phyloP scores from a whole-genome alignment of 805 yeast genomes.

The Yarrowia sp. region DNA sequence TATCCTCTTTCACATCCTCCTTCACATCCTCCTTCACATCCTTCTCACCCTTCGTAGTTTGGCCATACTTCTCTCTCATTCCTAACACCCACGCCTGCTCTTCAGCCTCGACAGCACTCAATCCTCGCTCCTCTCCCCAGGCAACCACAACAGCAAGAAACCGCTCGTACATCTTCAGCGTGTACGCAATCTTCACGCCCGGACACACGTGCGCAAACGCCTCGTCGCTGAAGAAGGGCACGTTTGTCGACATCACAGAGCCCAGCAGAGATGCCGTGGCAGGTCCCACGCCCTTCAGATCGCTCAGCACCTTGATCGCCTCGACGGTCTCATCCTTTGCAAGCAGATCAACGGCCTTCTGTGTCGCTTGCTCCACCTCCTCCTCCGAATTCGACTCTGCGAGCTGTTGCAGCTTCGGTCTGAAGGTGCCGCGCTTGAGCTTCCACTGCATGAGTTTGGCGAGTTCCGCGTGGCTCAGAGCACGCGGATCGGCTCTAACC shows the following conservation, averaged over 20 bases:
- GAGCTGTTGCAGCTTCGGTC: constrained; percentile 7
- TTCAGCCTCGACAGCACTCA: neutral
- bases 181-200: neutral
- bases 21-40: constrained; percentile 27
- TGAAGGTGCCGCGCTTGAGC: constrained; percentile 16
- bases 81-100: constrained; percentile 17
- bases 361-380: neutral
- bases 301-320: neutral
- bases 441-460: constrained; percentile 14
- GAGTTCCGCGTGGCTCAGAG: neutral
- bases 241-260: neutral
- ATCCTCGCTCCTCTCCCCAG: neutral
- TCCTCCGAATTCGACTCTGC: neutral
- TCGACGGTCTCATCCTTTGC: neutral
- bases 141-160: neutral
- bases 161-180: neutral
- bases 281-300: constrained; percentile 15
- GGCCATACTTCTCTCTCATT: constrained; percentile 26
- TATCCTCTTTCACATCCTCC: neutral
- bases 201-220: constrained; percentile 6
- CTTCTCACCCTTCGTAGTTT: neutral
- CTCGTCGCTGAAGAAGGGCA: constrained; percentile 20
- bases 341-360: neutral
- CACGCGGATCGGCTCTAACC: neutral
- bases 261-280: constrained; percentile 21